phyloP scores from a whole-genome alignment of 2,329 filamentous ascomycete genomes.

The Colletotrichum tofieldiae region DNA sequence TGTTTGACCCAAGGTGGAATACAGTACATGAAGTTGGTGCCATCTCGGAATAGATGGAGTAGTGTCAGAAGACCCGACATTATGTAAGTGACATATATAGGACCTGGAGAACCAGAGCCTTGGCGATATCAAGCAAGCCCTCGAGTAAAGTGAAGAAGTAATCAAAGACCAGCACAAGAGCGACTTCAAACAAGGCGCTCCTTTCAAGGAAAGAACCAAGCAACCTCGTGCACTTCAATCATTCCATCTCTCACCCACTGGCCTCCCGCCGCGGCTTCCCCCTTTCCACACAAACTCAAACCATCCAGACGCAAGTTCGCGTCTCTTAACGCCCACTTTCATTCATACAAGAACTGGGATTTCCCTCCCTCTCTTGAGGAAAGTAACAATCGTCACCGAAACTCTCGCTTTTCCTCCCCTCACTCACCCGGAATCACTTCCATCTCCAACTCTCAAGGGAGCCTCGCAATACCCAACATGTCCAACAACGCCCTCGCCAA shows the following conservation, averaged over 20 bases:
- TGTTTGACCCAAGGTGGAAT: too few relatives aligned
- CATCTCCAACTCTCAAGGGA: not conserved
- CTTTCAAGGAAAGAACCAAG: not conserved
- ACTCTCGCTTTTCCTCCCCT: too few relatives aligned
- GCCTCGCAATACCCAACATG: not conserved
- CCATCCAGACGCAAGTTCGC: not conserved
- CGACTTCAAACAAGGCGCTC: too few relatives aligned
- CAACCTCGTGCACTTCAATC: not conserved
- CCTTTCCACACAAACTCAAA: too few relatives aligned
- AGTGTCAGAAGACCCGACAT: too few relatives aligned
- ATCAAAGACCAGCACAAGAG: not conserved
- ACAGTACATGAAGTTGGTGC: too few relatives aligned
- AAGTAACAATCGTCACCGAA: too few relatives aligned
- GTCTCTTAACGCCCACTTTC: not conserved
- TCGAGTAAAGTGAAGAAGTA: not conserved
- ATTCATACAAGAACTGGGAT: not conserved
- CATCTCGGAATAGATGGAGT: too few relatives aligned
- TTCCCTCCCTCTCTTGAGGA: too few relatives aligned
- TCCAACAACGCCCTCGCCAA: not conserved
- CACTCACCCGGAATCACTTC: not conserved
- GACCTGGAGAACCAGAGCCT: too few relatives aligned
- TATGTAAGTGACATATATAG: too few relatives aligned
- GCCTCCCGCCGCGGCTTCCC: not conserved
- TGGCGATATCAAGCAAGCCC: too few relatives aligned
- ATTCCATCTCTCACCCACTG: not conserved